phyloP scores from a whole-genome alignment of 352 stramenopile species.

The Globisporangium sylvaticum region DNA sequence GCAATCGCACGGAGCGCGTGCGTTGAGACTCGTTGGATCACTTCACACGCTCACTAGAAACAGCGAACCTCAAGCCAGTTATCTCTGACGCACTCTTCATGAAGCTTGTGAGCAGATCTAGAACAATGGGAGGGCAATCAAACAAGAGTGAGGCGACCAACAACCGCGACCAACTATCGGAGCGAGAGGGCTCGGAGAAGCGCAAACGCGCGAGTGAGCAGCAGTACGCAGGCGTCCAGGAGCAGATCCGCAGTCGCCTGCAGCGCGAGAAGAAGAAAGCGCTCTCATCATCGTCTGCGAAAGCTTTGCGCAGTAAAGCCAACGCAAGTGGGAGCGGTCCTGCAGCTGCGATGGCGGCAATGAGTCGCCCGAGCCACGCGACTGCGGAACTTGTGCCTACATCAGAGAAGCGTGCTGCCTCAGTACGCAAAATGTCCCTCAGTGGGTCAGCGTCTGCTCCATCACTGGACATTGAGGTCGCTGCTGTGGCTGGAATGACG shows the following conservation, averaged over 20 bases:
- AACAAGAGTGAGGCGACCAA: not conserved
- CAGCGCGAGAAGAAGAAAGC: slow-evolving; percentile 8
- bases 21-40: slow-evolving; percentile 48
- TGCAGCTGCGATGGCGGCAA: too few species aligned
- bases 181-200: slow-evolving; percentile 12
- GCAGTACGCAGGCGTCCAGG: slow-evolving; percentile 21
- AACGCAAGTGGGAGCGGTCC: not conserved
- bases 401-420: too few species aligned
- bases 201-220: slow-evolving; percentile 9
- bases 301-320: not conserved
- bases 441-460: slow-evolving; percentile 2
- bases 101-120: not conserved
- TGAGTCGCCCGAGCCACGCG: too few species aligned
- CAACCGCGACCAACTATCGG: not conserved
- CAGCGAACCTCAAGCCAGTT: not conserved
- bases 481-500: not conserved
- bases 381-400: too few species aligned
- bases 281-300: not conserved
- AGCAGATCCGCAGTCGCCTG: slow-evolving; percentile 19
- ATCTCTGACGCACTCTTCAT: slow-evolving; percentile 19
- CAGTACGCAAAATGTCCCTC: not conserved
- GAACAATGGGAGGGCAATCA: not conserved
- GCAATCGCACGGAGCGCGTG: slow-evolving; percentile 22
- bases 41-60: slow-evolving; percentile 14
- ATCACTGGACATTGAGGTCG: not conserved